Base-by-base conservation (phyloP, 495 filamentous ascomycete species). In the Parachaetomium inaequale region DNA sequence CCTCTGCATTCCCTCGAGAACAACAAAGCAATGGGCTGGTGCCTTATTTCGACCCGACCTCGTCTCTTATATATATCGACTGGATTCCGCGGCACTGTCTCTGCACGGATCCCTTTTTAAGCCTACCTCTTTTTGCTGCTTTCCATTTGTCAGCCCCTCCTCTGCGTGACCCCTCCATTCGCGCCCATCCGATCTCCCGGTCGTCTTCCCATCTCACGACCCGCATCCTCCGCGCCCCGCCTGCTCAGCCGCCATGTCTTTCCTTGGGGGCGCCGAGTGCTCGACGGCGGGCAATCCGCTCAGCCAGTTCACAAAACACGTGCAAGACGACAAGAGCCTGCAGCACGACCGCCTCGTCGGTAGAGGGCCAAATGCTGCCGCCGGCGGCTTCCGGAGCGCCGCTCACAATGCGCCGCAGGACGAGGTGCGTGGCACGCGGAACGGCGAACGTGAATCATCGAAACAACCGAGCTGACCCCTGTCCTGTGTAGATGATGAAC, bases 261-360 rank as follows among this genome's bases (percentile, higher is more conserved):
- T 98, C 73, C 82, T 96, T 64, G 90, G 90, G 76, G 93, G 93
- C 66, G 90, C 92, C 66, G 94, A 98, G 77, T 98, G 94, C 81
- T 98, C 94, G 51, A 96, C 94, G 45, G 92, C 90, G 57, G 91
- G 87, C 69, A 98, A 98, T 75, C 95, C 95, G 58, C 87, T 98
- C 61, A 91, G 88, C 68, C 95, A 97, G 82, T 96, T 98, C 73
- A 88, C 90, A 31, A 98, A 98, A 73, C 91, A 96, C 72, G 89
- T 92, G 55, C 87, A 91, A 68, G 90, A 96, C 78, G 94, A 98
- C 79, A 96, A 93, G 78, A 91, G 88, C 29, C 82, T 96, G 57
- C 93, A 97, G 73, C 83, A 92, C 66, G 94, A 98, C 75, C 81
- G 94, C 42, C 79, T 97, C 61, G 86, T 87, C 38, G 89, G 90